Conservation (phyloP, 495 filamentous ascomycete genomes). For the Amniculicola lignicola region DNA sequence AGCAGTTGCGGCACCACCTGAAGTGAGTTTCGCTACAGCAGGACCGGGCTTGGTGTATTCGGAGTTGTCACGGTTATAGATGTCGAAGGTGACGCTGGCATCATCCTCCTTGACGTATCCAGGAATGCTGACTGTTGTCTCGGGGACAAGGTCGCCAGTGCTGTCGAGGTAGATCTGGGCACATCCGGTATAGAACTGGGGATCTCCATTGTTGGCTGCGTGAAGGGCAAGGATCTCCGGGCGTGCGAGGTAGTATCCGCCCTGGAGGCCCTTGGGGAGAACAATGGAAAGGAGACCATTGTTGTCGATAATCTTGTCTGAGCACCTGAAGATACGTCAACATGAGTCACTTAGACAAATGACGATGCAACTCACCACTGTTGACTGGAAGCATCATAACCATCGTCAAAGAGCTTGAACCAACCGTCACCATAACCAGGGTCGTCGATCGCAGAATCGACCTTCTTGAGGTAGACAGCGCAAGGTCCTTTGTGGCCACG, state of each 20-base stretch:
- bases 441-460: conserved; percentile 38
- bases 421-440: conserved; percentile 58
- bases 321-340: too few relatives aligned
- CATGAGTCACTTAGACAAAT: too few relatives aligned
- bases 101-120: conserved; percentile 55
- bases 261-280: conserved; percentile 58
- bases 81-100: conserved; percentile 58
- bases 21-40: conserved; percentile 26
- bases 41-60: conserved; percentile 63
- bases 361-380: too few relatives aligned
- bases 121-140: conserved; percentile 58
- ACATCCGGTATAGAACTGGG: conserved; percentile 68
- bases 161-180: conserved; percentile 63
- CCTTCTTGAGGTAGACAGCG: conserved; percentile 67
- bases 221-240: conserved; percentile 69
- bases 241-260: conserved; percentile 66
- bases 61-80: conserved; percentile 47
- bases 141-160: conserved; percentile 44
- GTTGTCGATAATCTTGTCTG: conserved; percentile 61
- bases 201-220: conserved; percentile 54
- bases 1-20: conserved; percentile 18
- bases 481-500: conserved; percentile 65
- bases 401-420: conserved; percentile 76
- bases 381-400: conserved; percentile 51
- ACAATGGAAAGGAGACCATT: conserved; percentile 59